These are phyloP conservation scores for Beauveria brongniartii DNA, from an alignment of 2,329 filamentous ascomycete genomes.

Conservation along the genomic window DNA sequence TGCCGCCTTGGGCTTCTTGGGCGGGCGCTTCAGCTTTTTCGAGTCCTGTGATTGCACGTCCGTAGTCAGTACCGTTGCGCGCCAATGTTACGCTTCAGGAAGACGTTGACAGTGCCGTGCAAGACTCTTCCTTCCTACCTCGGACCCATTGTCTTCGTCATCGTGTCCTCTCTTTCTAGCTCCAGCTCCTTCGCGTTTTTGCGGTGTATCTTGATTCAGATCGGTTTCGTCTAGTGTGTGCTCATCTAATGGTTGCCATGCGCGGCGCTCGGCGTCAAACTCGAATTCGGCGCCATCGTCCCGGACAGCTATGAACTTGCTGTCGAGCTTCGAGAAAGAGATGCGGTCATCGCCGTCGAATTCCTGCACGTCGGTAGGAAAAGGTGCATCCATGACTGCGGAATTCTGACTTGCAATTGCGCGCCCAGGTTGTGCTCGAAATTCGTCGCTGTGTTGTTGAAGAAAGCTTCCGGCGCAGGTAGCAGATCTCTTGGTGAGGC, in stretches of 20 bases:
- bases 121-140: conserved; percentile 30
- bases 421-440: neutral
- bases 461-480: neutral
- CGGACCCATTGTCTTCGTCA: conserved; percentile 27
- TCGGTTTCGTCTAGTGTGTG: conserved; percentile 29
- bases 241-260: conserved; percentile 64
- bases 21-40: conserved; percentile 25
- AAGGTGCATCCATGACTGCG: conserved; percentile 20
- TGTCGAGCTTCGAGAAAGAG: conserved; percentile 75
- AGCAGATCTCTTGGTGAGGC: neutral
- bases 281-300: conserved; percentile 81
- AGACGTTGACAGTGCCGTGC: neutral
- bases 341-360: conserved; percentile 76
- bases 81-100: too few species aligned
- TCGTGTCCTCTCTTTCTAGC: conserved; percentile 35
- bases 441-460: neutral
- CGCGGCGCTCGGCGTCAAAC: conserved; percentile 61
- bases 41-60: neutral
- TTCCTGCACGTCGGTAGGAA: conserved; percentile 54
- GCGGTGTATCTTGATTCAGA: neutral
- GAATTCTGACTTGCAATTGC: conserved; percentile 17
- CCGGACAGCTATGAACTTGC: conserved; percentile 76
- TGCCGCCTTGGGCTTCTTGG: conserved; percentile 40
- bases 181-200: neutral
- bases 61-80: neutral